These are phyloP conservation scores for Trichoderma breve DNA, from an alignment of 2,329 filamentous ascomycete genomes.

Conservation along the genomic window DNA sequence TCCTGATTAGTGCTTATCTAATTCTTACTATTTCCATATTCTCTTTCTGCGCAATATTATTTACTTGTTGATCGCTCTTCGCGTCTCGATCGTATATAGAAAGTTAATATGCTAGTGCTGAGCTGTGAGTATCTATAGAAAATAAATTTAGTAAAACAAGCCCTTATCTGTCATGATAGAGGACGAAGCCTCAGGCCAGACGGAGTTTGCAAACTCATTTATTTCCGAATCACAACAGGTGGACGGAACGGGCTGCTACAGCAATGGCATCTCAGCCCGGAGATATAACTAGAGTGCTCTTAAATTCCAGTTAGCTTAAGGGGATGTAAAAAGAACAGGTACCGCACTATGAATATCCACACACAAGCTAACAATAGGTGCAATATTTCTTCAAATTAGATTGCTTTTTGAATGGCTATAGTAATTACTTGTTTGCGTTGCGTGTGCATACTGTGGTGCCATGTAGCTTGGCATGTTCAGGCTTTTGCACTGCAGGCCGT, in stretches of 20 bases:
- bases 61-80: background rate
- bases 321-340: fast-evolving
- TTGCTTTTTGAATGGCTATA: too few relatives aligned
- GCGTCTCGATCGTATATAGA: background rate
- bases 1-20: background rate
- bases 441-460: too few relatives aligned
- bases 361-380: too few relatives aligned
- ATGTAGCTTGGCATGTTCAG: background rate
- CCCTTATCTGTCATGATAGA: background rate
- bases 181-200: background rate
- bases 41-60: background rate
- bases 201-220: background rate
- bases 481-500: background rate
- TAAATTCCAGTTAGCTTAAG: too few relatives aligned
- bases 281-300: background rate
- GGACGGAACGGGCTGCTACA: too few relatives aligned
- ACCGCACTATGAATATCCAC: too few relatives aligned
- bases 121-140: background rate
- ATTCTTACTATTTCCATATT: background rate
- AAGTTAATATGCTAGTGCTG: background rate
- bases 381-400: too few relatives aligned
- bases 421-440: too few relatives aligned
- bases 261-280: background rate
- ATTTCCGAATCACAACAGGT: background rate
- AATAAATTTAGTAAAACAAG: background rate